Conservation (phyloP, 2,329 filamentous ascomycete species). For the Colletotrichum trifolii region DNA sequence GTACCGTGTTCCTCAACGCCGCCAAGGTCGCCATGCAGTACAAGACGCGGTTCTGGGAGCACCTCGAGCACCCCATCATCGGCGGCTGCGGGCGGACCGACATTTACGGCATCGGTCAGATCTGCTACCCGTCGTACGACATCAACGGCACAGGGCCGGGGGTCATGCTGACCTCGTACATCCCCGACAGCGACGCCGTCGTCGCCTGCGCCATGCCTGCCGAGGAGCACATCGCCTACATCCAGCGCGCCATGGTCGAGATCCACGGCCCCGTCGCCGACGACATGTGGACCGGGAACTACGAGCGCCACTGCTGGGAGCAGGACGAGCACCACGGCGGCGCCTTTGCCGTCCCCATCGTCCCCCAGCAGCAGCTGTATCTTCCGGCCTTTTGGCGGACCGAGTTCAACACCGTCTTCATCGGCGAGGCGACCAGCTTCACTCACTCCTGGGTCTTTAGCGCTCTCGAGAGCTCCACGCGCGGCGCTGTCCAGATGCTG, state of each 20-base stretch:
- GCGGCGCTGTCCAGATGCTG: constrained; percentile 66
- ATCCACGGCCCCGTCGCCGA: constrained; percentile 56
- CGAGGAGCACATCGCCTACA: constrained; percentile 63
- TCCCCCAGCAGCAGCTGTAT: constrained; percentile 68
- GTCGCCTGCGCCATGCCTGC: constrained; percentile 56
- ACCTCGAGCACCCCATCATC: constrained; percentile 43
- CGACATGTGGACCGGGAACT: constrained; percentile 67
- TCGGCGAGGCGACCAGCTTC: constrained; percentile 55
- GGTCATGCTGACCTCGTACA: constrained; percentile 61
- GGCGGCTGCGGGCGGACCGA: constrained; percentile 62
- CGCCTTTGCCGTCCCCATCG: constrained; percentile 62
- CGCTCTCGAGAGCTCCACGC: constrained; percentile 66
- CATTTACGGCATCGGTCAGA: constrained; percentile 59
- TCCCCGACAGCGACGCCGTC: constrained; percentile 52
- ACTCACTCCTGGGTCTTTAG: constrained; percentile 66
- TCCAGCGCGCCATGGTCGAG: constrained; percentile 65
- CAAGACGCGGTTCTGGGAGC: constrained; percentile 56
- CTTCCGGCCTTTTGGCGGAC: constrained; percentile 71
- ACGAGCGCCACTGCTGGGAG: constrained; percentile 69
- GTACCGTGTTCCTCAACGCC: constrained; percentile 41
- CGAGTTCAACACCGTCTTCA: constrained; percentile 55
- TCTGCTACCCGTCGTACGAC: constrained; percentile 65
- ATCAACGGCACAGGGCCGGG: constrained; percentile 63
- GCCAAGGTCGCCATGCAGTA: constrained; percentile 64
- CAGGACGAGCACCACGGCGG: constrained; percentile 66